phyloP scores from a whole-genome alignment of 805 yeast genomes.

The Saccharomycopsis olivae region DNA sequence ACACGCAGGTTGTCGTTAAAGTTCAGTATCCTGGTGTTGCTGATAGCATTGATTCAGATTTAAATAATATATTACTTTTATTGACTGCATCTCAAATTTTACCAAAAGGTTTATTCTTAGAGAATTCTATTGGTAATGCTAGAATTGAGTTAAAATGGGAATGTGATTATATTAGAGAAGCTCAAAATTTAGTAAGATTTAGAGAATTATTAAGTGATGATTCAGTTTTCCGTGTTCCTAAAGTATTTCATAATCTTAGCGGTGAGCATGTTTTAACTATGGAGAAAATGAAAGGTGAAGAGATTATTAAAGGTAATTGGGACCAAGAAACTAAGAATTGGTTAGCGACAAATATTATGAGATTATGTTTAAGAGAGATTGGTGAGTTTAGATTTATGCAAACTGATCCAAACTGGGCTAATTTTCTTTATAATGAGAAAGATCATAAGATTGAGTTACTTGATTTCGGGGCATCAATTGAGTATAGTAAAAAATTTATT shows the following conservation, averaged over 20 bases:
- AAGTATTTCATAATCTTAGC: conserved; percentile 64
- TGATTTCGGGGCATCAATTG: conserved; percentile 94
- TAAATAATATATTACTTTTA: conserved; percentile 72
- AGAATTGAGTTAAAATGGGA: conserved; percentile 94
- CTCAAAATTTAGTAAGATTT: conserved; percentile 62
- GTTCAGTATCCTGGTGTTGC: conserved; percentile 97
- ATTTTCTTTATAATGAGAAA: conserved; percentile 71
- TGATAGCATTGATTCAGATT: conserved; percentile 85
- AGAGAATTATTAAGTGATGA: conserved; percentile 47
- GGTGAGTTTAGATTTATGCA: conserved; percentile 87
- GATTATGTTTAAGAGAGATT: conserved; percentile 76
- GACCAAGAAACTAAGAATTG: conserved; percentile 65
- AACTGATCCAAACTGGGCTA: conserved; percentile 99
- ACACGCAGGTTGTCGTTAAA: conserved; percentile 74
- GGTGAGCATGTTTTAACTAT: conserved; percentile 81
- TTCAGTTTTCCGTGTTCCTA: conserved; percentile 67
- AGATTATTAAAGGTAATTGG: conserved; percentile 69
- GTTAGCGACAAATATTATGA: conserved; percentile 80
- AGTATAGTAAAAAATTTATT: conserved; percentile 59
- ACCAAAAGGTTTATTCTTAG: conserved; percentile 87
- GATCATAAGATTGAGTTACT: conserved; percentile 70
- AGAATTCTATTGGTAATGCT: conserved; percentile 87
- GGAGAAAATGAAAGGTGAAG: conserved; percentile 78
- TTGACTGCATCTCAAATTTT: conserved; percentile 77
- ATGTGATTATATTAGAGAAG: conserved; percentile 90